phyloP scores from a whole-genome alignment of 2,329 filamentous ascomycete species.

The Xylaria sp. region DNA sequence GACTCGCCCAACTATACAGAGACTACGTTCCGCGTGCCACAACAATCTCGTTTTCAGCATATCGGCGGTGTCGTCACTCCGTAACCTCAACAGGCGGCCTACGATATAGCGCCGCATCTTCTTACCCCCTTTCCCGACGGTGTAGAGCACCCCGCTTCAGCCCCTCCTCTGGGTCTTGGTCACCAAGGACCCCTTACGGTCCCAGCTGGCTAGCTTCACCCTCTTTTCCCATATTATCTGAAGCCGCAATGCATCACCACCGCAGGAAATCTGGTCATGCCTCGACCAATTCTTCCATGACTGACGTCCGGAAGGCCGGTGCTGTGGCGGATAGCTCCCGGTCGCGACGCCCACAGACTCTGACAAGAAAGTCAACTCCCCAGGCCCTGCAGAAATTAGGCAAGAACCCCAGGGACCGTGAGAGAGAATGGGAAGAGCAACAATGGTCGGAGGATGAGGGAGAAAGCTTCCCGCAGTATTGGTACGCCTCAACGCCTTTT shows the following conservation, averaged over 20 bases:
- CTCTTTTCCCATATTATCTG: slow-evolving; percentile 29
- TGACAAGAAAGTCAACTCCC: slow-evolving; percentile 51
- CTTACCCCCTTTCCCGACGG: slow-evolving; percentile 15
- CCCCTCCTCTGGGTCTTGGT: slow-evolving; percentile 31
- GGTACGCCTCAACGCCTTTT: slow-evolving; percentile 54
- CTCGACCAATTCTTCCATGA: slow-evolving; percentile 58
- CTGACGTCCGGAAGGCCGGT: slow-evolving; percentile 60
- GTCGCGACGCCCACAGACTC: slow-evolving; percentile 53
- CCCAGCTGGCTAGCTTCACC: slow-evolving; percentile 29
- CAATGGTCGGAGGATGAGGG: slow-evolving; percentile 61
- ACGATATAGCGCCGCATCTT: neutral
- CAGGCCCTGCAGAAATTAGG: slow-evolving; percentile 54
- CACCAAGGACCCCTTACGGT: slow-evolving; percentile 28
- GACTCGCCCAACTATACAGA: neutral
- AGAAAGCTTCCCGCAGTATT: slow-evolving; percentile 69
- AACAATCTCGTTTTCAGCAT: neutral
- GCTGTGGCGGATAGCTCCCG: slow-evolving; percentile 53
- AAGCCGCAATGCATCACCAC: slow-evolving; percentile 58
- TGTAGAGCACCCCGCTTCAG: slow-evolving; percentile 30
- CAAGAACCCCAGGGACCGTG: slow-evolving; percentile 57
- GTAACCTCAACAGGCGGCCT: neutral
- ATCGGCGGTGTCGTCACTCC: neutral
- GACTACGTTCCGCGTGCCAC: neutral
- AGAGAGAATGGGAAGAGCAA: slow-evolving; percentile 56
- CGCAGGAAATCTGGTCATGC: slow-evolving; percentile 62